phyloP scores from a whole-genome alignment of 2,329 filamentous ascomycete species.

The Eurotiales sp. region DNA sequence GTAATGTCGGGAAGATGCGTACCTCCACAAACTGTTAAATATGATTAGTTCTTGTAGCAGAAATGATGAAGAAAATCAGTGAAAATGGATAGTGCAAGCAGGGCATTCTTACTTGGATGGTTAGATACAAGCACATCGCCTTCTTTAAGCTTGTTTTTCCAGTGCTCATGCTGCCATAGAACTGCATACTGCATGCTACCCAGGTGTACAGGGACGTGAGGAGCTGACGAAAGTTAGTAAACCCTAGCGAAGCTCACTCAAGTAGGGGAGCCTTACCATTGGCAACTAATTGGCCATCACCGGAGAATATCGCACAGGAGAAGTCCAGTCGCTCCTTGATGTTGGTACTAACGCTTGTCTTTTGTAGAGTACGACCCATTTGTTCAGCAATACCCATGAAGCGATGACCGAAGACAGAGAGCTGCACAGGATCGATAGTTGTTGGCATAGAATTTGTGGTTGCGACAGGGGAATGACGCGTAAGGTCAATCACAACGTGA shows the following conservation, averaged over 20 bases:
- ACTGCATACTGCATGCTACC: constrained; percentile 79
- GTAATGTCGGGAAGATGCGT: constrained; percentile 78
- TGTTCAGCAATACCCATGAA: constrained; percentile 54
- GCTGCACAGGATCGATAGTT: constrained; percentile 42
- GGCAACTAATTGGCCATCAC: constrained; percentile 65
- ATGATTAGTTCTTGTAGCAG: constrained; percentile 30
- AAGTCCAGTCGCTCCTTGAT: constrained; percentile 83
- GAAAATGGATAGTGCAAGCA: too few relatives aligned
- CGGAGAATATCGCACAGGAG: constrained; percentile 73
- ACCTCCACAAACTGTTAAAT: constrained; percentile 69
- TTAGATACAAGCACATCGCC: constrained; percentile 77
- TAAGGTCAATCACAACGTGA: constrained; percentile 65
- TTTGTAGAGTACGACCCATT: constrained; percentile 50
- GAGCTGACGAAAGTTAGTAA: not conserved
- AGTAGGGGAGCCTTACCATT: not conserved
- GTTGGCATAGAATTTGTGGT: not conserved
- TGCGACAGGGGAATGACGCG: not conserved
- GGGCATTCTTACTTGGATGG: constrained; percentile 53
- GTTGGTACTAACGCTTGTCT: constrained; percentile 53
- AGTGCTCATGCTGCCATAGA: constrained; percentile 68
- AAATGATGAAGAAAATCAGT: not conserved
- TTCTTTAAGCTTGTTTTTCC: constrained; percentile 66
- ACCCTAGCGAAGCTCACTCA: not conserved
- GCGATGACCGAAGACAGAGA: constrained; percentile 48
- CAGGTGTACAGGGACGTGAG: constrained; percentile 65